Conservation (phyloP, 208 protist species). For the Trypanosoma scelopori region DNA sequence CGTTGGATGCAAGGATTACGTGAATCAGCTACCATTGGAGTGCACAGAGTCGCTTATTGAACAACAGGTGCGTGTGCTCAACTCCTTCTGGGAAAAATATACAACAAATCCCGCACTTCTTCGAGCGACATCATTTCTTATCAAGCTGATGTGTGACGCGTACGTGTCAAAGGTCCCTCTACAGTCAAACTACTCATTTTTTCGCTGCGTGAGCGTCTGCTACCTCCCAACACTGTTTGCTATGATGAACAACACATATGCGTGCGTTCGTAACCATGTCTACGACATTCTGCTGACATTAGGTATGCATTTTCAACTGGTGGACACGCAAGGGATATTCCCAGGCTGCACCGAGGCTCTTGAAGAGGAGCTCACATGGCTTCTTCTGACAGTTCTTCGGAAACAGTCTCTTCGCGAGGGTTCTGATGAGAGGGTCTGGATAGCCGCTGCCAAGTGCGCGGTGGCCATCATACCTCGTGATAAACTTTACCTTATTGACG, state of each 20-base stretch:
- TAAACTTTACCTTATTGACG: conserved; percentile 65
- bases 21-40: conserved; percentile 72
- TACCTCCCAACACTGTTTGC: conserved; percentile 76
- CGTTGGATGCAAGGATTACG: conserved; percentile 61
- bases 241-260: conserved; percentile 85
- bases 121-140: conserved; percentile 72
- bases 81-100: conserved; percentile 74
- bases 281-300: conserved; percentile 87
- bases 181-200: conserved; percentile 57
- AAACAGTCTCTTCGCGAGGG: conserved; percentile 57
- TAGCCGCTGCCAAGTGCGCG: conserved; percentile 73
- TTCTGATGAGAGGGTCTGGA: conserved; percentile 74
- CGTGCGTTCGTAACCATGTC: conserved; percentile 86
- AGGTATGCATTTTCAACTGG: conserved; percentile 79
- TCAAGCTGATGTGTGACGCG: conserved; percentile 83
- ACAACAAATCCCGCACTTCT: conserved; percentile 55
- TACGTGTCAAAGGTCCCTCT: conserved; percentile 82
- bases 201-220: conserved; percentile 79
- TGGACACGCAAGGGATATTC: conserved; percentile 65
- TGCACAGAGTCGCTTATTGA: conserved; percentile 60
- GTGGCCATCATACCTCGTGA: conserved; percentile 55
- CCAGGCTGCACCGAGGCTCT: conserved; percentile 73
- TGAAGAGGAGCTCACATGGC: conserved; percentile 78
- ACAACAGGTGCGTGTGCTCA: conserved; percentile 64
- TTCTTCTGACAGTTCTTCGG: conserved; percentile 57